Percentiles rank a stretch among this genome's conserved stretches.
Conservation (phyloP, 2,329 filamentous ascomycete genomes). For the Ophiocordyceps sinensis region DNA sequence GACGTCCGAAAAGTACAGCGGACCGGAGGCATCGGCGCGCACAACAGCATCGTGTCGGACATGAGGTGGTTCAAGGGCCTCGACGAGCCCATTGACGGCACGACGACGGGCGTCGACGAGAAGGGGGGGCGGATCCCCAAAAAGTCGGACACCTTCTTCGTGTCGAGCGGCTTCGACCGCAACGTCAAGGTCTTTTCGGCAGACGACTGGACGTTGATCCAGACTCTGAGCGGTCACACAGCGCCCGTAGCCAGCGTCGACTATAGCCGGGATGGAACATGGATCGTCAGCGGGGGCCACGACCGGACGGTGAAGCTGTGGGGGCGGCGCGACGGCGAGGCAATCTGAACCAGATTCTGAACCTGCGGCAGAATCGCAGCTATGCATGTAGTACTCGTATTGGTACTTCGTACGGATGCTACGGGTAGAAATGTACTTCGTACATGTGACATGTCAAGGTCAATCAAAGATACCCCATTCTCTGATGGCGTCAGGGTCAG, state of each 20-base stretch:
- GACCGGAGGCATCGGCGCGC: slow-evolving; percentile 75
- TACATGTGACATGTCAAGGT: too few relatives aligned
- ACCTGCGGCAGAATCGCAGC: too few relatives aligned
- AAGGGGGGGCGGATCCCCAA: slow-evolving; percentile 58
- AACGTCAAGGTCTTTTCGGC: slow-evolving; percentile 93
- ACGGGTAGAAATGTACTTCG: too few relatives aligned
- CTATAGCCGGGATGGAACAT: slow-evolving; percentile 69
- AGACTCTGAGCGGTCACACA: slow-evolving; percentile 78
- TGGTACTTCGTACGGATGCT: too few relatives aligned
- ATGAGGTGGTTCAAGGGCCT: slow-evolving; percentile 84
- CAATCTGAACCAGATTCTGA: slow-evolving; percentile 25
- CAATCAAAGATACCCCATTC: too few relatives aligned
- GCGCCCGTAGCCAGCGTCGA: slow-evolving; percentile 87
- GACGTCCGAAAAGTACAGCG: slow-evolving; percentile 81
- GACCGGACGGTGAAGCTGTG: slow-evolving; percentile 94
- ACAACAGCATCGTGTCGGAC: slow-evolving; percentile 83
- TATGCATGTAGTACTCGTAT: too few relatives aligned
- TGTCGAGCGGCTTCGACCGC: slow-evolving; percentile 83
- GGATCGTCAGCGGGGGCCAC: slow-evolving; percentile 90
- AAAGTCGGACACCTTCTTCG: slow-evolving; percentile 82
- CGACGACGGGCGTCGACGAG: slow-evolving; percentile 44
- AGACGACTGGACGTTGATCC: slow-evolving; percentile 86
- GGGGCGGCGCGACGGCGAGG: slow-evolving; percentile 66
- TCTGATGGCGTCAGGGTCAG: slow-evolving; percentile 4
- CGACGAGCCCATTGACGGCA: slow-evolving; percentile 55